These are phyloP conservation scores for Lasiosphaeriaceae sp. DNA, from an alignment of 495 filamentous ascomycete species.

Conservation along the genomic window DNA sequence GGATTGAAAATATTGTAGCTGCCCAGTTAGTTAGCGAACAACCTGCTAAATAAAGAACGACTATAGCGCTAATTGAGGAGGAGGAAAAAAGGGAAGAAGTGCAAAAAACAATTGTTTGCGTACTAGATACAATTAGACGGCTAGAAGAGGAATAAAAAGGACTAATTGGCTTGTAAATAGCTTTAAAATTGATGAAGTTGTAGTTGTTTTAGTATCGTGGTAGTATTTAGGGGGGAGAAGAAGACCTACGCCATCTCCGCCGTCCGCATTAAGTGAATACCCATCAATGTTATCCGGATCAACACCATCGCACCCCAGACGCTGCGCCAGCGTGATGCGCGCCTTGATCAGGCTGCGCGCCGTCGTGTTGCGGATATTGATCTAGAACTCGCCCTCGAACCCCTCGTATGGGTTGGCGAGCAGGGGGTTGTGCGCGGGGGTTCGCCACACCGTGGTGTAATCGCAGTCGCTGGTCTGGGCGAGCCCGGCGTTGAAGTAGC, in stretches of 20 bases:
- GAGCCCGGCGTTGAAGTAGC: conserved; percentile 9
- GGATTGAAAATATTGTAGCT: too few species aligned
- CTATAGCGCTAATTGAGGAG: too few species aligned
- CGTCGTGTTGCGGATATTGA: conserved; percentile 51
- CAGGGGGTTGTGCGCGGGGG: not conserved
- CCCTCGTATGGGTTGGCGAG: conserved; percentile 6
- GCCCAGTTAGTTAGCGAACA: too few species aligned
- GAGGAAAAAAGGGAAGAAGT: too few species aligned
- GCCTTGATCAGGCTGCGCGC: conserved; percentile 55
- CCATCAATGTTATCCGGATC: conserved; percentile 72
- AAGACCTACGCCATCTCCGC: not conserved
- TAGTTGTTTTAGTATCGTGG: too few species aligned
- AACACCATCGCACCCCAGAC: conserved; percentile 64
- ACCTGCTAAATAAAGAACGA: too few species aligned
- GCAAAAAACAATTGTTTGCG: too few species aligned
- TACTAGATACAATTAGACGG: too few species aligned
- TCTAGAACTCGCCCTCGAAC: conserved; percentile 37
- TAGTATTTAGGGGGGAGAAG: too few species aligned
- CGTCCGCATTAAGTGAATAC: conserved; percentile 42
- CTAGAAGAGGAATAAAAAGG: too few species aligned
- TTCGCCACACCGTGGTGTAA: not conserved
- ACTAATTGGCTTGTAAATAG: too few species aligned
- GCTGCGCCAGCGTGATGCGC: conserved; percentile 52
- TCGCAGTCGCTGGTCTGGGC: conserved; percentile 5
- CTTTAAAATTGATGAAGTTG: too few species aligned